Evolutionary conservation across 345 rosid genomes (phyloP).

Genomic region (Isatis tinctoria): DNA sequence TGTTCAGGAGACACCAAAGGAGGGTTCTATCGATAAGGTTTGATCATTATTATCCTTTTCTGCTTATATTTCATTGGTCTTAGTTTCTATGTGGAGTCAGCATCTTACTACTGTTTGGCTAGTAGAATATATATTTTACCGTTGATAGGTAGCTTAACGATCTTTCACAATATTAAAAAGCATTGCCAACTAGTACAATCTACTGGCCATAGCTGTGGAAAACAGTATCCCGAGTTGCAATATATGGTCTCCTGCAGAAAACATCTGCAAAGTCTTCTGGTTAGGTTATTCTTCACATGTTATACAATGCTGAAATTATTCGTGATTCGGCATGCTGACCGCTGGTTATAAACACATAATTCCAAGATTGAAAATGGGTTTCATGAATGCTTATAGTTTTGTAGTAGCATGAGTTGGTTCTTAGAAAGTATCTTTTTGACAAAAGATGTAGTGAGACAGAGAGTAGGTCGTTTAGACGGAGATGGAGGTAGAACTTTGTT

Average conservation of each 20-base stretch:
- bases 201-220: background rate
- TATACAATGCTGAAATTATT: background rate
- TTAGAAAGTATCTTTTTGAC: slow-evolving; percentile 2
- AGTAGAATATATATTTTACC: background rate
- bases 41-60: background rate
- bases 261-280: background rate
- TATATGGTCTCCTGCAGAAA: background rate
- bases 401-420: background rate
- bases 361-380: background rate
- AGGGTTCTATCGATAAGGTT: slow-evolving; percentile 62
- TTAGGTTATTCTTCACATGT: slow-evolving; percentile 6
- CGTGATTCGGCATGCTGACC: background rate
- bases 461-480: background rate
- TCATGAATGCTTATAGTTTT: slow-evolving; percentile 10
- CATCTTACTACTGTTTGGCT: slow-evolving; percentile 8
- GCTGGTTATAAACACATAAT: background rate
- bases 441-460: slow-evolving; percentile 2
- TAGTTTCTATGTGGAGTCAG: background rate
- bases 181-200: background rate
- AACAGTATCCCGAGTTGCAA: slow-evolving; percentile 9
- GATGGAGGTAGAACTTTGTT: slow-evolving; percentile 5
- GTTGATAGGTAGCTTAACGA: background rate
- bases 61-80: slow-evolving; percentile 7
- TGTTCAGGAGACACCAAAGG: slow-evolving; percentile 67
- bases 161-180: background rate